Percentiles rank a stretch among this genome's conserved stretches.
phyloP scores from a whole-genome alignment of 441 rosid species.

The Mallotus japonicus region DNA sequence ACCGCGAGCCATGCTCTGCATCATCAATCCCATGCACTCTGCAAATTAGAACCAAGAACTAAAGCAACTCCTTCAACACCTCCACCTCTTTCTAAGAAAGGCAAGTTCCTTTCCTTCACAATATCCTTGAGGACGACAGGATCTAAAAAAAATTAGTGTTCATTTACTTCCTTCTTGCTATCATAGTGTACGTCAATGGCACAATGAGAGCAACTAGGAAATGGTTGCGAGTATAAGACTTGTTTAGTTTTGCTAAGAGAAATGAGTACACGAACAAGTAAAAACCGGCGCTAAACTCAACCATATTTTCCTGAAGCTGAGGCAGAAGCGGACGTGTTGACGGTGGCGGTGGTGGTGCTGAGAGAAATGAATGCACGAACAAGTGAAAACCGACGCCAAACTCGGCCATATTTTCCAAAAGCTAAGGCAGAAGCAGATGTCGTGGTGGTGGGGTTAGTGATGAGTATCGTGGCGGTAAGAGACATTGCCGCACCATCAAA shows the following conservation, averaged over 20 bases:
- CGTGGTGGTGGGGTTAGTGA: neutral
- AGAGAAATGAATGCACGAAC: slow-evolving; percentile 12
- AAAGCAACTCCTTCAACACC: slow-evolving; percentile 16
- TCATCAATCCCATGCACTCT: slow-evolving; percentile 5
- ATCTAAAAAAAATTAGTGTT: neutral
- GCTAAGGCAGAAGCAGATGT: neutral
- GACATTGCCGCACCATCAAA: too few relatives aligned
- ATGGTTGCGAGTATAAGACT: too few relatives aligned
- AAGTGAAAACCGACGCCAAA: slow-evolving; percentile 19
- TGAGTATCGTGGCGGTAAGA: too few relatives aligned
- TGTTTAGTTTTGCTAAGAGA: slow-evolving; percentile 5
- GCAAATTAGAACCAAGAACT: slow-evolving; percentile 18
- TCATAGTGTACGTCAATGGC: slow-evolving; percentile 7
- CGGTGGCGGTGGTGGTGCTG: neutral
- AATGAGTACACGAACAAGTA: slow-evolving; percentile 2
- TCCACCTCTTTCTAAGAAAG: slow-evolving; percentile 13
- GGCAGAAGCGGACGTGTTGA: too few relatives aligned
- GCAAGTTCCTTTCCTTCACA: slow-evolving; percentile 22
- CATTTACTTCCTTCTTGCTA: neutral
- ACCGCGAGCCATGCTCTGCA: neutral
- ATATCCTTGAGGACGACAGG: neutral
- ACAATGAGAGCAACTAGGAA: neutral
- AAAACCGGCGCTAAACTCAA: slow-evolving; percentile 21
- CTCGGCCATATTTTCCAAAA: slow-evolving; percentile 12
- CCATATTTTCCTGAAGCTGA: too few relatives aligned